Conservation (phyloP, 164 flowering plant genomes). For the Vitis rotundifolia region DNA sequence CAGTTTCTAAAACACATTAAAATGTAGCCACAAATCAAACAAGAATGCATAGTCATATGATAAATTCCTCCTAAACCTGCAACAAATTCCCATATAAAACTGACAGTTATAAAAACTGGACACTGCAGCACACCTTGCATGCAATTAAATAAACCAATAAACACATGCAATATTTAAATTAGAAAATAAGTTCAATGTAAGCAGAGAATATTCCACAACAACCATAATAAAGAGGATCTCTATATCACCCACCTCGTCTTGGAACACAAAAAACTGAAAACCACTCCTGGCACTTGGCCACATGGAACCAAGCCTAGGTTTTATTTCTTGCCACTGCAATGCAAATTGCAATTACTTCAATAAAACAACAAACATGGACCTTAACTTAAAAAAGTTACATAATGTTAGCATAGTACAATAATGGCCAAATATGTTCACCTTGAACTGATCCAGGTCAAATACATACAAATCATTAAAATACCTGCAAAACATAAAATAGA, state of each 20-base stretch:
- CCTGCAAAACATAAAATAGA: constrained; percentile 41
- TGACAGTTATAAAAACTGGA: constrained; percentile 1
- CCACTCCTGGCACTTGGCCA: constrained; percentile 99
- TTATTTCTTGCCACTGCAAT: constrained; percentile 96
- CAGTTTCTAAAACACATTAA: not conserved
- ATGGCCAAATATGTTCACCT: constrained; percentile 47
- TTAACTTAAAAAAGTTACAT: not conserved
- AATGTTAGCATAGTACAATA: not conserved
- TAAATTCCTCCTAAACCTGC: too few species aligned
- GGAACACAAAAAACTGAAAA: constrained; percentile 86
- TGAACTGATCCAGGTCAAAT: constrained; percentile 91
- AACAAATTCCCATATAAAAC: not conserved
- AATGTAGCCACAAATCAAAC: not conserved
- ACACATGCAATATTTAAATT: not conserved
- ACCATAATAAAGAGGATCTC: not conserved
- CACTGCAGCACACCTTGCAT: not conserved
- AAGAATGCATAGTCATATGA: not conserved
- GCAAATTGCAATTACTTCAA: constrained; percentile 3
- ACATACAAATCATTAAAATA: constrained; percentile 85
- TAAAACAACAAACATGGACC: not conserved
- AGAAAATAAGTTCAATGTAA: not conserved
- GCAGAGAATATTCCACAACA: not conserved
- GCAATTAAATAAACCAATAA: not conserved
- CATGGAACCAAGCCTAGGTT: constrained; percentile 83
- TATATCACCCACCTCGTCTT: constrained; percentile 75